Base-by-base conservation (phyloP, 2,329 filamentous ascomycete species). In the Phaeomoniella chlamydospora region DNA sequence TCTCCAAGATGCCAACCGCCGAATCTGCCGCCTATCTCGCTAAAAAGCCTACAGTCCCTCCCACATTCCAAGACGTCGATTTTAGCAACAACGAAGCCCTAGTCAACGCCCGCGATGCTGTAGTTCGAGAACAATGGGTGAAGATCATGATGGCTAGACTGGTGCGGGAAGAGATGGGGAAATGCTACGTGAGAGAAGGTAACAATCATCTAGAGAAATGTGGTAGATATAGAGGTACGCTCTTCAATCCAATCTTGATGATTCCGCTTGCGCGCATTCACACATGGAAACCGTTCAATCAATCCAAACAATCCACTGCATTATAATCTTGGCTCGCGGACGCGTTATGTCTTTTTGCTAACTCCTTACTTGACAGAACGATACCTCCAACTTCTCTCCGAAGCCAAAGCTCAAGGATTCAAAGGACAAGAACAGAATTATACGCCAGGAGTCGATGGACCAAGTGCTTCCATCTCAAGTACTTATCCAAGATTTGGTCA, bases 191-290 rank as follows among this genome's bases (percentile, higher is more conserved):
- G 45, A 59, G 45, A 15, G 73, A 79, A 58, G 74, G 74, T 5
- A 72, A 77, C 37, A 78, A 78, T 51, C 74, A 79, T 55, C 54
- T 79, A 48, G 73, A 78, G 65, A 78, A 77, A 58, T 79, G 74
- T 52, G 74, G 72, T 46, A 64, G 67, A 51, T 57, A 78, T 58
- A 66, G 74, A 69, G 74, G 74, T 78, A 55, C 52, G 68, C 57
- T n/a, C 9, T 18, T 30, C 31, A 29, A 12, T 16, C 11, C 13
- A 14, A 29, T 16, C 22, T n/a, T 26, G 9, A 26, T 26, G 6
- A 9, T n/a, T n/a, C 22, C 22, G 9, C 22, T 26, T n/a, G 9
- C 22, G 6, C 22, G 9, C 22, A 6, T 26, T n/a, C 22, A 9
- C 6, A 26, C 22, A 26, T 9, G 9, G 6, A 6, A 26, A 9